Evolutionary conservation across 2,329 filamentous ascomycete species (phyloP), one percentile per base, ranked within the genome.

Genomic region (Exophiala phaeomuriformis): DNA sequence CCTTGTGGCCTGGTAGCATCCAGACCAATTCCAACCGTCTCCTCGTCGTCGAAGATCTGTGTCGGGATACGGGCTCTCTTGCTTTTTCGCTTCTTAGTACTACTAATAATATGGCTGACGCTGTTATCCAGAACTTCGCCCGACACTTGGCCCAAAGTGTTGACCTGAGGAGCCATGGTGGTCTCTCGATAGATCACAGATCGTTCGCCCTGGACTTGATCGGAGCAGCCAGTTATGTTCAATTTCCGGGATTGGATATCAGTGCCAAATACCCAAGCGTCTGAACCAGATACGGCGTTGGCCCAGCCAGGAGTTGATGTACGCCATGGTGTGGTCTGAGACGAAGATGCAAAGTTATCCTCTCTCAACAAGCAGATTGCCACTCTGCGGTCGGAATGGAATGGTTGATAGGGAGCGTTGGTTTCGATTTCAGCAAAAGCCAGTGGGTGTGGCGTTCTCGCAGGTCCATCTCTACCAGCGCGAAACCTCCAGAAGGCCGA

Each of bases 361-460:
- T 44, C 41, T 19, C n/a, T 42, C 53, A 12, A 39, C 27, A 65
- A 85, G 87, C 40, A 89, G 79, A 96, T 75, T n/a, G 78, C 81
- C 42, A 97, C 87, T 2, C 91, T 82, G 51, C 83, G 81, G 65
- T 97, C 90, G 0, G 90, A 93, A 67, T 97, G 91, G 73, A 97
- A 96, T 1, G 93, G 91, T 64, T 95, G 90, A 64, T 95, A 97
- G 1, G 91, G 89, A 3, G 90, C 87, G 65, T 91, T 96, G 1
- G 91, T 95, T 66, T 98, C 93, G 60, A 95, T 94, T 73, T 96
- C 90, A 4, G 88, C 89, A 81, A 90, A 67, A 73, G 86, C 67
- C 72, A 87, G 69, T 75, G 85, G 67, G 74, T 78, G 64, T 68
- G 71, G 64, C 71, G 74, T 62, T 63, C 64, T 67, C 50, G 66